Conservation (phyloP, 352 stramenopile genomes). For the Aphanomyces cochlioides region DNA sequence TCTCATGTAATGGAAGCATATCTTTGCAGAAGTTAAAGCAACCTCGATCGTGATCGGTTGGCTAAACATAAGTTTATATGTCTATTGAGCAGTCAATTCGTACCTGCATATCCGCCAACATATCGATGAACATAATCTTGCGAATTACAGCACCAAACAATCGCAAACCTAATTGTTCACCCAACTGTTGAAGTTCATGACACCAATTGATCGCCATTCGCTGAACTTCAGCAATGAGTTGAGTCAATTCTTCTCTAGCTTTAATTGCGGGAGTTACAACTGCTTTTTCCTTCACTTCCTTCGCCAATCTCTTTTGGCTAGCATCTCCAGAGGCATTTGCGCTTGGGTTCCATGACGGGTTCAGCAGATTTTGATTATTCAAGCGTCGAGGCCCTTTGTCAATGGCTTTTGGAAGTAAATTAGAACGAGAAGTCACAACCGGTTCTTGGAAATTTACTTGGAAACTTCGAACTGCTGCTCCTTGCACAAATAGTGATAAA, state of each 20-base stretch:
- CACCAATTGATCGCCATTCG: constrained; percentile 66
- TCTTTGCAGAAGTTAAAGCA: constrained; percentile 82
- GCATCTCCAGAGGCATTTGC: constrained; percentile 33
- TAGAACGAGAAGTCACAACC: constrained; percentile 38
- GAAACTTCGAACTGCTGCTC: constrained; percentile 77
- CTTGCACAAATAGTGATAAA: constrained; percentile 71
- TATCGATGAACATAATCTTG: constrained; percentile 80
- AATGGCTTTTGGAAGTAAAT: constrained; percentile 33
- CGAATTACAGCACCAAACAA: constrained; percentile 78
- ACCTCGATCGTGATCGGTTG: constrained; percentile 79
- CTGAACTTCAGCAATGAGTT: constrained; percentile 72
- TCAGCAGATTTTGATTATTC: constrained; percentile 51
- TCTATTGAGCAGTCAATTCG: neutral
- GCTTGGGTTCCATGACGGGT: constrained; percentile 30
- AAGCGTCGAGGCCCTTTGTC: constrained; percentile 50
- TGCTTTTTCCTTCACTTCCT: constrained; percentile 34
- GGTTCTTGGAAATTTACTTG: constrained; percentile 65
- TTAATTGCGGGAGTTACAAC: constrained; percentile 62
- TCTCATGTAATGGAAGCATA: constrained; percentile 72
- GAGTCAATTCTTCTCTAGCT: constrained; percentile 77
- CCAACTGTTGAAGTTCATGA: constrained; percentile 65
- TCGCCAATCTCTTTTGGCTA: constrained; percentile 21
- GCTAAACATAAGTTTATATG: constrained; percentile 17
- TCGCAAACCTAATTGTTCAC: constrained; percentile 69
- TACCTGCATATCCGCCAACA: constrained; percentile 69